Evolutionary conservation across 805 yeast species (phyloP), one percentile per base, ranked within the genome.

Genomic region (Trichomonascus vanleenenianus): DNA sequence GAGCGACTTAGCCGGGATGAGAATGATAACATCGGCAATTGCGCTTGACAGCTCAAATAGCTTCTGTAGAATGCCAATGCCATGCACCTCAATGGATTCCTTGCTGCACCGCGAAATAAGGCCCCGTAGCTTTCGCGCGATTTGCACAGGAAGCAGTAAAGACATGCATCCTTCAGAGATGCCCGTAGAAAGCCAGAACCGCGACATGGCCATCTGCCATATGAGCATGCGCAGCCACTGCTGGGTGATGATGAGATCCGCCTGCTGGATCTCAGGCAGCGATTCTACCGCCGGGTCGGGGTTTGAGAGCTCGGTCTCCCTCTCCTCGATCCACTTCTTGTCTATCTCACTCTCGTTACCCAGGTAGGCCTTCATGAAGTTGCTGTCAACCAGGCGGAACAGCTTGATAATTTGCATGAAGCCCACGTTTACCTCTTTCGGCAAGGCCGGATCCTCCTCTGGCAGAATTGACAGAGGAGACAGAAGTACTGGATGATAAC

Each of bases 171-270:
- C 49, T 14, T 38, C 43, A 16, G 45, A 18, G 16, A 40, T 15
- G n/a, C 30, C 40, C 16, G 39, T 30, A 16, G 44, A 39, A 11
- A 49, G 30, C 22, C 42, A 27, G 32, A 39, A 46, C 14, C 45
- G 44, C 2, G 47, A 39, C 50, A 46, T 42, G 32, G 50, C 44
- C 48, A 49, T 46, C 35, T 49, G 44, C 52, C 52, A 49, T n/a
- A 49, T 45, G 22, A 49, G 39, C 44, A 49, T 43, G 32, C 43
- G 42, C 30, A 49, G 45, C 52, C 52, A 49, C 38, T 46, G 50
- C 41, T 49, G 52, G 3, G 47, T 49, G 15, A 49, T 40, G 7
- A 46, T 43, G 19, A 43, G 43, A 30, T 49, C 52, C 8, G 42
- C 52, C 38, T 43, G 45, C 42, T 46, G 50, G 45, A 46, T 46